These are phyloP conservation scores for Chrysoporthe cubensis DNA, from an alignment of 2,329 filamentous ascomycete species.

Conservation along the genomic window DNA sequence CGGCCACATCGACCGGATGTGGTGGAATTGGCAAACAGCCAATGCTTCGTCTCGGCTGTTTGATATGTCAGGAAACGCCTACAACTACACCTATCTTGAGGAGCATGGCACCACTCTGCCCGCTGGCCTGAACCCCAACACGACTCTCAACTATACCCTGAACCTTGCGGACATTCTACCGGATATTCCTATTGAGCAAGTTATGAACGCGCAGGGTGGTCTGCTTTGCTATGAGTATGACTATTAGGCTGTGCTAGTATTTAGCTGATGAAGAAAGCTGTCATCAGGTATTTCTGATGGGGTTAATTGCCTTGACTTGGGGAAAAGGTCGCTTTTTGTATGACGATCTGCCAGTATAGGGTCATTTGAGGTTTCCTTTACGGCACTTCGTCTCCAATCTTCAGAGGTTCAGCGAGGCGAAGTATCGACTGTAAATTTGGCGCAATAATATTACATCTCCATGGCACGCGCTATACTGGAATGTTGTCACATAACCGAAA, in stretches of 20 bases:
- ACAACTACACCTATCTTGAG: slow-evolving; percentile 6
- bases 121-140: neutral
- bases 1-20: slow-evolving; percentile 35
- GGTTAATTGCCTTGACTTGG: no score
- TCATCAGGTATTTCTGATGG: no score
- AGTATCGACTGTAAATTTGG: no score
- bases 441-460: no score
- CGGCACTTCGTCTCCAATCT: no score
- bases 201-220: slow-evolving; percentile 21
- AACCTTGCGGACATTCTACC: slow-evolving; percentile 13
- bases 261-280: neutral
- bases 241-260: neutral
- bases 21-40: slow-evolving; percentile 32
- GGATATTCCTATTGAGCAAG: slow-evolving; percentile 4
- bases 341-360: no score
- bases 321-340: no score
- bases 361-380: no score
- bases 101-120: neutral
- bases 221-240: slow-evolving; percentile 5
- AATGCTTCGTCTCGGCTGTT: slow-evolving; percentile 1
- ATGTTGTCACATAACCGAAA: no score
- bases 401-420: no score
- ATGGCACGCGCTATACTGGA: no score
- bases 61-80: slow-evolving; percentile 17
- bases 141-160: slow-evolving; percentile 8